Evolutionary conservation across 2,329 filamentous ascomycete genomes (phyloP).

Genomic region (Epichloe aotearoae): DNA sequence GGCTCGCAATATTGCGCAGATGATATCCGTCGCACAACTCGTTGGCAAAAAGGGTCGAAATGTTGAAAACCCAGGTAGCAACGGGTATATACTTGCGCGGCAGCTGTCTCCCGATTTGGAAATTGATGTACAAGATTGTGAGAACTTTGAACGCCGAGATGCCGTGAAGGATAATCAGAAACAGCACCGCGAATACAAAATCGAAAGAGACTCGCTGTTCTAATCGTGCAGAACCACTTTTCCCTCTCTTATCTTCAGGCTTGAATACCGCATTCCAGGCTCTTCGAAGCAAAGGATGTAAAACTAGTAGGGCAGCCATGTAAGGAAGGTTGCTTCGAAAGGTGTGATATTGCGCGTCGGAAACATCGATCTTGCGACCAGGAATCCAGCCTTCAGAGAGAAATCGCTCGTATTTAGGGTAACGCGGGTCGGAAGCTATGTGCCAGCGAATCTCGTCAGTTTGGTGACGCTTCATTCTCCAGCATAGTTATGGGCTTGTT

Average conservation of each 20-base stretch:
- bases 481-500: too few relatives aligned
- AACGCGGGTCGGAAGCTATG: conserved; percentile 68
- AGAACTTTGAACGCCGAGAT: conserved; percentile 76
- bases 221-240: conserved; percentile 42
- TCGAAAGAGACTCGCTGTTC: conserved; percentile 71
- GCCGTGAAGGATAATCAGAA: conserved; percentile 69
- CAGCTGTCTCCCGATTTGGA: conserved; percentile 58
- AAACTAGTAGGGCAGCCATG: conserved; percentile 56
- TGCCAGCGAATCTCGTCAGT: not conserved
- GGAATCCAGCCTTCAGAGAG: conserved; percentile 82
- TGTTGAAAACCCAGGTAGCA: conserved; percentile 82
- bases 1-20: conserved; percentile 47
- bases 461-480: too few relatives aligned
- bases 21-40: conserved; percentile 70
- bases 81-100: conserved; percentile 58
- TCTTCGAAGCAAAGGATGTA: conserved; percentile 69
- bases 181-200: conserved; percentile 65
- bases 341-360: conserved; percentile 72
- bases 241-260: conserved; percentile 16
- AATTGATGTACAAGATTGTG: conserved; percentile 69
- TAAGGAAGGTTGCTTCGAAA: conserved; percentile 82
- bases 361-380: conserved; percentile 83
- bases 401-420: conserved; percentile 55
- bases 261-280: conserved; percentile 49
- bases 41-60: conserved; percentile 77